Evolutionary conservation across 2,329 filamentous ascomycete genomes (phyloP).

Genomic region (Dothideomycetes sp.): DNA sequence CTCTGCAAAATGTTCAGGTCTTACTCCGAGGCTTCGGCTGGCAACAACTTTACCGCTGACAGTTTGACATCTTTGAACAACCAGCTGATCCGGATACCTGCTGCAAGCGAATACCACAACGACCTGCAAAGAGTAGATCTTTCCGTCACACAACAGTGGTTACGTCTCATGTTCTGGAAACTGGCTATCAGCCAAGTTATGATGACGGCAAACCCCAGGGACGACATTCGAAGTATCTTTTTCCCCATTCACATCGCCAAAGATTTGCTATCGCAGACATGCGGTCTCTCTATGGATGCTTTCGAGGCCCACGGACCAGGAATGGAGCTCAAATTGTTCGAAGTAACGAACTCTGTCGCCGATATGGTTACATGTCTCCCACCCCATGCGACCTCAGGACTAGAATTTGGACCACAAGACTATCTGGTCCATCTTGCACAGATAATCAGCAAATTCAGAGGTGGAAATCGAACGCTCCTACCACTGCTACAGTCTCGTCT

Average conservation of each 20-base stretch:
- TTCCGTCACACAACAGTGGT: constrained; percentile 18
- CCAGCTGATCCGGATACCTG: constrained; percentile 7
- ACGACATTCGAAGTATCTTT: constrained; percentile 7
- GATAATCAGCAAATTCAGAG: constrained; percentile 3
- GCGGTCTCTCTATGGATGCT: not conserved
- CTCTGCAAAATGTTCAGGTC: constrained; percentile 17
- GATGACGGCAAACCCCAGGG: constrained; percentile 3
- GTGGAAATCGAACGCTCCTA: not conserved
- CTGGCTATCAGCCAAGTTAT: constrained; percentile 14
- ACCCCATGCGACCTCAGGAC: not conserved
- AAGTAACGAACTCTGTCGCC: constrained; percentile 5
- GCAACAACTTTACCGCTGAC: not conserved
- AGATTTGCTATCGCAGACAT: not conserved
- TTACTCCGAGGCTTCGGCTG: not conserved
- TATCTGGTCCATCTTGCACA: not conserved
- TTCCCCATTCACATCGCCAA: constrained; percentile 2
- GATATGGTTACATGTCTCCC: constrained; percentile 1
- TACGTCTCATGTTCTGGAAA: constrained; percentile 18
- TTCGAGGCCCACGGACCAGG: constrained; percentile 4
- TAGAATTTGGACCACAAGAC: constrained; percentile 3
- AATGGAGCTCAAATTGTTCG: constrained; percentile 6
- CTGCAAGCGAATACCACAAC: constrained; percentile 5
- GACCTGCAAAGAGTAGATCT: constrained; percentile 17
- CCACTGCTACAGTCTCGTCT: constrained; percentile 4
- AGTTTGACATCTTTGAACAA: constrained; percentile 7